Percentiles rank a stretch among this genome's conserved stretches.
phyloP scores from a whole-genome alignment of 352 stramenopile genomes.

The Nothophytophthora sp. region DNA sequence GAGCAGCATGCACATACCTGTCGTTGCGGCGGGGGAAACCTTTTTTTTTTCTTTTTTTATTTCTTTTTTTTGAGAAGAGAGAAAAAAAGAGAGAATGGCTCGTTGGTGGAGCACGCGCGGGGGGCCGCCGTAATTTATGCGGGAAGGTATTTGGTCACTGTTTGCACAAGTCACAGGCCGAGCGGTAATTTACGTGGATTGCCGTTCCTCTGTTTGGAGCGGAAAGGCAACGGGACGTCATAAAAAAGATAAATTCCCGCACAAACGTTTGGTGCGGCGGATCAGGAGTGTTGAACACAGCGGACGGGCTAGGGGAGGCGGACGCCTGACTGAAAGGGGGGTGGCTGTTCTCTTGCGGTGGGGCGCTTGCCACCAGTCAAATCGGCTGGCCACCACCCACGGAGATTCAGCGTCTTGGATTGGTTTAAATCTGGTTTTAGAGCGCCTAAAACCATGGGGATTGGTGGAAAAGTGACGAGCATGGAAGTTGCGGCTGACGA shows the following conservation, averaged over 20 bases:
- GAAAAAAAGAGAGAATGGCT: constrained; percentile 87
- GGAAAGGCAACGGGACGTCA: too few species aligned
- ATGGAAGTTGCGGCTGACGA: neutral
- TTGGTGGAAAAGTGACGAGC: constrained; percentile 13
- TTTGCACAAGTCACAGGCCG: neutral
- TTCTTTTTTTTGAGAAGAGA: constrained; percentile 89
- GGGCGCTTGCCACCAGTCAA: too few species aligned
- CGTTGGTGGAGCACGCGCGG: constrained; percentile 22
- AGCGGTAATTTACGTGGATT: too few species aligned
- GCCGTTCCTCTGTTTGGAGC: too few species aligned
- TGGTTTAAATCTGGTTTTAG: too few species aligned
- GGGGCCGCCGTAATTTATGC: neutral
- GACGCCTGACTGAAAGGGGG: too few species aligned
- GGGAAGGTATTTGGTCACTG: neutral
- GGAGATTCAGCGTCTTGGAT: constrained; percentile 19
- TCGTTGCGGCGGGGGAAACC: constrained; percentile 47
- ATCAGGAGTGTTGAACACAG: too few species aligned
- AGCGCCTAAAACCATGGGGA: too few species aligned
- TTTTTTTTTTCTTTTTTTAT: constrained; percentile 86
- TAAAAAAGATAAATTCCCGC: too few species aligned
- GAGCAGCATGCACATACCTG: constrained; percentile 26
- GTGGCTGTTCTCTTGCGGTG: too few species aligned
- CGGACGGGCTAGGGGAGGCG: too few species aligned
- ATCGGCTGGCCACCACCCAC: constrained; percentile 12
- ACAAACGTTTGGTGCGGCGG: too few species aligned